Evolutionary conservation across 768 basidiomycete genomes (phyloP), one percentile per base, ranked within the genome.

Genomic region (Lactarius indigo): DNA sequence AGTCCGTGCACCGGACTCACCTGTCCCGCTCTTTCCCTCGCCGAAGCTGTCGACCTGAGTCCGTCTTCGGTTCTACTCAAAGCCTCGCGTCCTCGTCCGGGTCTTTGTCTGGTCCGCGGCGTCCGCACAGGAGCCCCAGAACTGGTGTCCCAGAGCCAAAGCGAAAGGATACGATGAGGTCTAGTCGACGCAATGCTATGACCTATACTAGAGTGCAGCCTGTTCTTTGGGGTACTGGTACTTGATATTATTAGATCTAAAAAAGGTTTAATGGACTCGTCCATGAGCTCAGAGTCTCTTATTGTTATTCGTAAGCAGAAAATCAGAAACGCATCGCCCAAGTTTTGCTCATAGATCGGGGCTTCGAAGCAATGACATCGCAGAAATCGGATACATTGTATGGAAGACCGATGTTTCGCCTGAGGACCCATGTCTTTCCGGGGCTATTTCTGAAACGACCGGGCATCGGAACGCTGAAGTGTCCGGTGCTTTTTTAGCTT

Each of bases 1-100:
- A 2, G 57, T 70, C 26, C 69, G 68, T 37, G 69, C 69, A 9
- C 68, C 58, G 3, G 69, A 70, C 42, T 70, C 69, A 12, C 69
- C 69, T 6, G 64, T 69, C 35, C 69, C 68, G 7, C 18, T 23
- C 3, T 42, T 69, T 13, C 59, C 68, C 10, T 64, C 68, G 12
- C 68, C 69, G 5, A 60, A 64, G 18, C 47, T 47, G 10, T 67
- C 69, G 9, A 59, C 61, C 61, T 0, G 63, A 69, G 30, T 59
- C 57, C 47, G 67, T 63, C 3, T 70, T 69, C 31, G 69, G 55
- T 6, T 65, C 69, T 2, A 41, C 57, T 18, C 61, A 65, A 18
- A 69, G 57, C 59, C 50, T 68, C 37, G 60, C 39, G 41, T 59
- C 69, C 20, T 2, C 54, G 28, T 50, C 68, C 37, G 35, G 33